A percentile compares a stretch with the other conserved stretches of the same genome.
These are phyloP conservation scores for Phaeoacremonium minimum DNA, from an alignment of 2,329 filamentous ascomycete species.

Conservation along the genomic window DNA sequence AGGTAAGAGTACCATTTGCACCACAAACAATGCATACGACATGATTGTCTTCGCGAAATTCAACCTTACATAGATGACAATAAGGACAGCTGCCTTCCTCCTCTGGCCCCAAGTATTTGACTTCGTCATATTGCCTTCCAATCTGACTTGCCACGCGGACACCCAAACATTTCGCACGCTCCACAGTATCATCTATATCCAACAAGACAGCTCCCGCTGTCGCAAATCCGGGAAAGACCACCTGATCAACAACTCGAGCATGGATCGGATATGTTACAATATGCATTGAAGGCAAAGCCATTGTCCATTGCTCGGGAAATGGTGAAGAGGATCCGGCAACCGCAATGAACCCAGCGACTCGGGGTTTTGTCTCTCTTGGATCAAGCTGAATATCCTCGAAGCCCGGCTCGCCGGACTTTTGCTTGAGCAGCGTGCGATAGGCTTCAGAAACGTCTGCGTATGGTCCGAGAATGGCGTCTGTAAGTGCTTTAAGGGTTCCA, in stretches of 20 bases:
- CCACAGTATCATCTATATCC: conserved; percentile 5
- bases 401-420: not conserved
- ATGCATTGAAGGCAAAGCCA: conserved; percentile 3
- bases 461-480: conserved; percentile 2
- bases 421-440: not conserved
- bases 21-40: not conserved
- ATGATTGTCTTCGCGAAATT: not conserved
- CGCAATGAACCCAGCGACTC: conserved; percentile 1
- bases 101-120: not conserved
- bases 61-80: not conserved
- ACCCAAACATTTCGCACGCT: not conserved
- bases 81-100: not conserved
- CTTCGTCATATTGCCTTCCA: not conserved
- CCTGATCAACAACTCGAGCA: conserved; percentile 2
- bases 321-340: conserved; percentile 1
- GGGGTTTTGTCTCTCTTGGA: conserved; percentile 1
- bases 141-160: not conserved
- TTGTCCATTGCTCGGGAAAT: conserved; percentile 4
- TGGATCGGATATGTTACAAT: conserved; percentile 2
- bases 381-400: not conserved
- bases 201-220: conserved; percentile 10
- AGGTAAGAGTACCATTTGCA: not conserved
- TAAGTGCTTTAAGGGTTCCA: conserved; percentile 2
- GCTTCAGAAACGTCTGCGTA: conserved; percentile 2
- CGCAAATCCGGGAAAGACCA: conserved; percentile 1